A percentile compares a stretch with the other conserved stretches of the same genome.
Conservation (phyloP, 176 grass and related monocot species). For the Coix lacrymajobi region DNA sequence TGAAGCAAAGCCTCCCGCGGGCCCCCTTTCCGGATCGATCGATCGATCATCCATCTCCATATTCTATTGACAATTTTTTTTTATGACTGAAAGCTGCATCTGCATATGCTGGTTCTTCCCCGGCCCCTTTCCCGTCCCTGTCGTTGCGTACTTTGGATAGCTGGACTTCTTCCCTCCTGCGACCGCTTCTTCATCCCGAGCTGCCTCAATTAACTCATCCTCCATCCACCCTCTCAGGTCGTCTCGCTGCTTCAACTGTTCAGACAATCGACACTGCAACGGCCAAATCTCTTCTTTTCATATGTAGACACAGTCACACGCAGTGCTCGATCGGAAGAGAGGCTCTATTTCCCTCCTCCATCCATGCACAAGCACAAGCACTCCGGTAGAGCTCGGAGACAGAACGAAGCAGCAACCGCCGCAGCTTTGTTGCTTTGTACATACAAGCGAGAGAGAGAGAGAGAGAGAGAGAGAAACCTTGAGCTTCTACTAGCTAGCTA, state of each 20-base stretch:
- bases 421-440: background rate
- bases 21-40: background rate
- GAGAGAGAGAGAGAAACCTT: background rate
- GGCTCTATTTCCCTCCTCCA: background rate
- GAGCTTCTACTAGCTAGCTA: background rate
- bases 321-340: background rate
- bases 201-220: background rate
- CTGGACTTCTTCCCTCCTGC: slow-evolving; percentile 19
- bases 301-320: background rate
- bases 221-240: background rate
- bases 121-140: background rate
- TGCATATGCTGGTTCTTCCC: background rate
- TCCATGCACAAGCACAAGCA: background rate
- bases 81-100: background rate
- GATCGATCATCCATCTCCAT: background rate
- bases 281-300: background rate
- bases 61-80: background rate
- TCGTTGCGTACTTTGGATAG: slow-evolving; percentile 3
- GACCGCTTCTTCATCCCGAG: slow-evolving; percentile 2
- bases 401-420: too few relatives aligned
- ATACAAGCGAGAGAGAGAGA: background rate
- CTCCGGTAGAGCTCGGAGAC: background rate
- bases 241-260: background rate
- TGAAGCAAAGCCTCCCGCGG: slow-evolving; percentile 17
- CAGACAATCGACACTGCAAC: background rate